Evolutionary conservation across 2,329 filamentous ascomycete genomes (phyloP).

Genomic region (Thermothelomyces thermophilus): DNA sequence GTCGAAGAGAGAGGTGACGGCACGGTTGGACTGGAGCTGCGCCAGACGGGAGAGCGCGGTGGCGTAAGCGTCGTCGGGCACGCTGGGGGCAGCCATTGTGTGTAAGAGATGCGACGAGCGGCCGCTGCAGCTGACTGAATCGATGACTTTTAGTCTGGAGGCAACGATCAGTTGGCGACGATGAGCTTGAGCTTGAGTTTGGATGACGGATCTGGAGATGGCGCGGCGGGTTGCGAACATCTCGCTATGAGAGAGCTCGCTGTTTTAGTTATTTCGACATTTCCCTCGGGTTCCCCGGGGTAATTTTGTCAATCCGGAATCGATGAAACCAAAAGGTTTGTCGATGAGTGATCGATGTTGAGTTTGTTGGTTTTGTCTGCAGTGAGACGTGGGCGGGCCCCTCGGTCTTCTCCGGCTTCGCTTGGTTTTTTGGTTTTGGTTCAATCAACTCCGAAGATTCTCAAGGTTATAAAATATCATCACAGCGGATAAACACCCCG

Average conservation of each 20-base stretch:
- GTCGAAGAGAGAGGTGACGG: constrained; percentile 50
- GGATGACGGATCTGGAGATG: neutral
- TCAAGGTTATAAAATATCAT: no score
- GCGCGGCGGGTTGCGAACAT: neutral
- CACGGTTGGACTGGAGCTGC: constrained; percentile 71
- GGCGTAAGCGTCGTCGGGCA: constrained; percentile 41
- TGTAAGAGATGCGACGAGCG: neutral
- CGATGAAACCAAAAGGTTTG: no score
- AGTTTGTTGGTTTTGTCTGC: no score
- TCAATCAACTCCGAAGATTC: no score
- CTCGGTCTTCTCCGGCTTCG: neutral
- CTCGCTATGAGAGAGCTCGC: neutral
- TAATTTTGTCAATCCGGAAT: no score
- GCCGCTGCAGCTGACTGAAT: neutral
- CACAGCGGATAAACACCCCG: no score
- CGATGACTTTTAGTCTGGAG: no score
- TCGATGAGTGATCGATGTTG: no score
- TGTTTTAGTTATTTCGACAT: no score
- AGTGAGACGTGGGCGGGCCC: no score
- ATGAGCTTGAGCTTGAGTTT: no score
- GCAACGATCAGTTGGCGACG: no score
- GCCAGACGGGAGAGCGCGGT: constrained; percentile 69
- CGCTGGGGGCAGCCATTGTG: constrained; percentile 8
- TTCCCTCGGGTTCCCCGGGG: neutral
- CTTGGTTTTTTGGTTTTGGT: neutral